Percentiles rank a stretch among this genome's conserved stretches.
Conservation (phyloP, 2,329 filamentous ascomycete species). For the Talaromyces amestolkiae region DNA sequence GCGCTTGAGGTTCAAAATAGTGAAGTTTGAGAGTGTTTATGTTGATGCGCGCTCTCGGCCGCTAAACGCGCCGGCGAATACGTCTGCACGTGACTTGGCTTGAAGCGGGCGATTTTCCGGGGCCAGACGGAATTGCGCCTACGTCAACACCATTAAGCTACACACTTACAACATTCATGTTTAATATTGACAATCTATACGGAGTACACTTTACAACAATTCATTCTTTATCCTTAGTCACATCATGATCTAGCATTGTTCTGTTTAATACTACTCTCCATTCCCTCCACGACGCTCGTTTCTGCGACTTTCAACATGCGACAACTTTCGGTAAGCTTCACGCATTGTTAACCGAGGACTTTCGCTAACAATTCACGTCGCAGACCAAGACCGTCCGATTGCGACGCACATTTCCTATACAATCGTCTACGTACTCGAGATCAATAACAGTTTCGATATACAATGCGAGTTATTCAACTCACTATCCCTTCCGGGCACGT, state of each 20-base stretch:
- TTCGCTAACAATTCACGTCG: background rate
- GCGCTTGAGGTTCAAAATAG: background rate
- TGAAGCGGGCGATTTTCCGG: background rate
- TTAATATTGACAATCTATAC: background rate
- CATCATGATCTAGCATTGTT: background rate
- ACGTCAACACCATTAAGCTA: slow-evolving; percentile 6
- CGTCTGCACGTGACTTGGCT: slow-evolving; percentile 10
- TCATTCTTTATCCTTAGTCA: background rate
- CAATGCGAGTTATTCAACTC: background rate
- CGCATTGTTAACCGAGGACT: background rate
- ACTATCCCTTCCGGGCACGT: slow-evolving; percentile 1
- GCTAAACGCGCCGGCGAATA: slow-evolving; percentile 9
- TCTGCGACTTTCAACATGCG: slow-evolving; percentile 2
- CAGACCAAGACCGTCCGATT: background rate
- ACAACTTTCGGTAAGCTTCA: slow-evolving; percentile 12
- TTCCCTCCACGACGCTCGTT: background rate
- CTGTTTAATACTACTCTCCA: background rate
- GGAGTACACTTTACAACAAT: background rate
- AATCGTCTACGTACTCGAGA: background rate
- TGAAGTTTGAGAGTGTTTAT: background rate
- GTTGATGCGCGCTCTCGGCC: slow-evolving; percentile 2
- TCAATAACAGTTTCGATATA: background rate
- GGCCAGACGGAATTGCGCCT: slow-evolving; percentile 7
- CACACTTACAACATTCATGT: background rate
- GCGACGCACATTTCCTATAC: background rate